These are phyloP conservation scores for Suillus discolor DNA, from an alignment of 768 basidiomycete genomes.

Conservation along the genomic window DNA sequence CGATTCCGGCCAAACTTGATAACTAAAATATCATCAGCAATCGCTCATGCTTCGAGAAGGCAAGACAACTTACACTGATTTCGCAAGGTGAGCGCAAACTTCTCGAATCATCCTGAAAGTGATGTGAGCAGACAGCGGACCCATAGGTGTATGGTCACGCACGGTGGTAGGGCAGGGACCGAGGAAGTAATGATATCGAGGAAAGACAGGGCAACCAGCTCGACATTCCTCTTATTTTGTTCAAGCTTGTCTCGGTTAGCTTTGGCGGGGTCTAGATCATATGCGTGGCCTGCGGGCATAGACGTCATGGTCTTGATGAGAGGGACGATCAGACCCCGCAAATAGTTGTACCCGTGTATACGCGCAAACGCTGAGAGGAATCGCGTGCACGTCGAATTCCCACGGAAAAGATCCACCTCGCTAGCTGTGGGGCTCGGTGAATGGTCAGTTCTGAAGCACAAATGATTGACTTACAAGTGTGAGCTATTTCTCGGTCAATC, in stretches of 20 bases:
- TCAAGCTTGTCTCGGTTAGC: conserved; percentile 58
- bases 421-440: conserved; percentile 50
- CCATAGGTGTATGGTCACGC: conserved; percentile 31
- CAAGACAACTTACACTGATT: conserved; percentile 62
- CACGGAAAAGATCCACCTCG: conserved; percentile 82
- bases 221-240: conserved; percentile 71
- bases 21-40: conserved; percentile 37
- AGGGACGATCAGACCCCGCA: conserved; percentile 78
- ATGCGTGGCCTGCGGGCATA: conserved; percentile 73
- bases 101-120: conserved; percentile 77
- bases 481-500: conserved; percentile 82
- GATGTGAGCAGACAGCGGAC: background rate
- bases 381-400: conserved; percentile 86
- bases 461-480: conserved; percentile 55
- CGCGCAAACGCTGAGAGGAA: conserved; percentile 85
- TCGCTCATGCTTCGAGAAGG: conserved; percentile 3
- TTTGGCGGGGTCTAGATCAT: conserved; percentile 76
- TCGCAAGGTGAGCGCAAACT: conserved; percentile 80
- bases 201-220: conserved; percentile 74
- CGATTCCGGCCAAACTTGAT: conserved; percentile 73
- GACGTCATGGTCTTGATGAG: conserved; percentile 74
- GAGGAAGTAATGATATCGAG: conserved; percentile 75
- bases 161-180: conserved; percentile 72
- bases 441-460: conserved; percentile 3
- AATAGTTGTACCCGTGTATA: conserved; percentile 90